phyloP scores from a whole-genome alignment of 2,329 filamentous ascomycete genomes.

The Trichoderma lentiforme region DNA sequence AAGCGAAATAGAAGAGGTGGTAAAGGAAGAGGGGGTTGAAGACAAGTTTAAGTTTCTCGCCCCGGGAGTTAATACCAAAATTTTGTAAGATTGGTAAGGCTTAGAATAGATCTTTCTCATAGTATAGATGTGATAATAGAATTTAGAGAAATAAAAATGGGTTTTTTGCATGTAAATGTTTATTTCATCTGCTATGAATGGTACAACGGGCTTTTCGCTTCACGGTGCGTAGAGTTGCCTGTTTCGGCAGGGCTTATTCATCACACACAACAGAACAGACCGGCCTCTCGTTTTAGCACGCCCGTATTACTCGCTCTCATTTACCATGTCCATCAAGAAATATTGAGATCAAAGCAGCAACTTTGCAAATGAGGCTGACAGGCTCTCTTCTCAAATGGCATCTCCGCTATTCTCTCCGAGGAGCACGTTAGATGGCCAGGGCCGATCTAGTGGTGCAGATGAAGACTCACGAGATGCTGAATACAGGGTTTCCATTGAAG shows the following conservation, averaged over 20 bases:
- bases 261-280: neutral
- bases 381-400: neutral
- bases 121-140: neutral
- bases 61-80: neutral
- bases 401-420: neutral
- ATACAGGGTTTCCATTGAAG: neutral
- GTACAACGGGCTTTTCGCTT: neutral
- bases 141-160: neutral
- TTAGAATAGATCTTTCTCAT: neutral
- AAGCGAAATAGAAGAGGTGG: constrained; percentile 28
- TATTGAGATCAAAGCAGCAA: neutral
- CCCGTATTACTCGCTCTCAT: neutral
- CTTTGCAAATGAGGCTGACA: neutral
- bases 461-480: neutral
- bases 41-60: constrained; percentile 24
- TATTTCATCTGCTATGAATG: neutral
- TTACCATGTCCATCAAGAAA: neutral
- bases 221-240: neutral
- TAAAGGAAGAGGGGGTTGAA: constrained; percentile 33
- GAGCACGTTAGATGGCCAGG: neutral
- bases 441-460: neutral
- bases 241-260: neutral
- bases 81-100: neutral
- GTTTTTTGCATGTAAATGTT: neutral
- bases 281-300: neutral